Evolutionary conservation across 2,329 filamentous ascomycete genomes (phyloP), one percentile per base, ranked within the genome.

Genomic region (Calonectria henricotiae): DNA sequence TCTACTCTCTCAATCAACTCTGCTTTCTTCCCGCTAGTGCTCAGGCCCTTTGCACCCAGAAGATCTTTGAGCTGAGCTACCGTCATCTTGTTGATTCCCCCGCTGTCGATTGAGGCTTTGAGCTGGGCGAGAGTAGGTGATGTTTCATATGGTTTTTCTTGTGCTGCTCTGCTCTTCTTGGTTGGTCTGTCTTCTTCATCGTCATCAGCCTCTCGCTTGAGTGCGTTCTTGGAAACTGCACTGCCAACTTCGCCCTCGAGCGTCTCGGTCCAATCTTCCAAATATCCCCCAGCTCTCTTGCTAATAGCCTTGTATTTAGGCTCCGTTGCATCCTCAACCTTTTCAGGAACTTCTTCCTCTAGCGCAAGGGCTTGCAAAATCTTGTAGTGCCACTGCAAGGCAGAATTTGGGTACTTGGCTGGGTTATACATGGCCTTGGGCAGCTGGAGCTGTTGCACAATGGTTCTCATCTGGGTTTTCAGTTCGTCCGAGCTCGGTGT

Each of bases 331-430:
- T 99, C 96, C 15, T 89, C 86, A 1, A 83, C 83, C 61, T 92
- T 89, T 23, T 93, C 92, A 0, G 95, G 95, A 1, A 97, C 84
- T 74, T 98, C 95, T 80, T 99, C 96, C 41, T 98, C 95, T 0
- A 99, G 86, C 0, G 96, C 96, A 68, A 98, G 88, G 7, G 94
- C 93, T 82, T 99, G 96, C 0, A 99, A 85, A 54, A 99, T 97
- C 71, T 91, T 92, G 85, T 98, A 99, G 84, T 98, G 96, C 95
- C 96, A 99, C 83, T 99, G 96, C 27, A 99, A 86, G 9, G 93
- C 89, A 11, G 95, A 95, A 72, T 99, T 99, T 0, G 96, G 94
- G 78, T 98, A 98, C 78, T 93, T 96, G 1, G 86, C 85, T 1
- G 96, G 95, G 74, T 97, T 93, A 79, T 97, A 99, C 37, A 89